Evolutionary conservation across 2,329 filamentous ascomycete genomes (phyloP), one percentile per base, ranked within the genome.

Genomic region (Trichoderma koningiopsis): DNA sequence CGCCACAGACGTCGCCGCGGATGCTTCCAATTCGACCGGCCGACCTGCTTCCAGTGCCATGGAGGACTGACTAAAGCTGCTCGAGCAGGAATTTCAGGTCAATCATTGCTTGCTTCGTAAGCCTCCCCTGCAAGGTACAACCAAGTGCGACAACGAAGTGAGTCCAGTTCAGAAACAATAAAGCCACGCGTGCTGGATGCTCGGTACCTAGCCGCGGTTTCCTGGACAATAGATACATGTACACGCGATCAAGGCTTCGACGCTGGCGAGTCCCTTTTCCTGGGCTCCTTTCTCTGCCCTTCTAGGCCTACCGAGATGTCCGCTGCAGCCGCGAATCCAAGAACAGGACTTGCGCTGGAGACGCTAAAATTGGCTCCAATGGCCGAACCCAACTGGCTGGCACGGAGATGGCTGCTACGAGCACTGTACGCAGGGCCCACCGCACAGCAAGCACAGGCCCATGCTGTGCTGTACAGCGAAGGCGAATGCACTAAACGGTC

Each of bases 261-360:
- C 19, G 6, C 37, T 49, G n/a, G 13, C 58, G 31, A 29, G 16
- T 40, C 33, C 47, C 37, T 57, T 29, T 57, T 8, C 11, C 4
- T 19, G 13, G 31, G 47, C 62, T 35, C 6, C 14, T 31, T 40
- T 64, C 31, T 53, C 13, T 55, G 14, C 53, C 11, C 53, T 56
- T 56, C 53, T 33, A 5, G 53, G n/a, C 27, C 53, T 35, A 33
- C 53, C 60, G 43, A 33, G 22, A 63, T 27, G 59, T 68, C 57
- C 58, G 58, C 56, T 68, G 47, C 57, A 63, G 57, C 56, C 66
- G 66, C 58, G 58, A 63, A 63, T 40, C 49, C 52, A 52, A 55
- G 61, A 64, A 19, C 40, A 43, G 40, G 53, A 33, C 52, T 43
- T 13, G 47, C 43, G 4, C 22, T 59, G 57, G 37, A 27, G 29